Conservation (phyloP, 805 yeast species). For the Candida sithepensis region DNA sequence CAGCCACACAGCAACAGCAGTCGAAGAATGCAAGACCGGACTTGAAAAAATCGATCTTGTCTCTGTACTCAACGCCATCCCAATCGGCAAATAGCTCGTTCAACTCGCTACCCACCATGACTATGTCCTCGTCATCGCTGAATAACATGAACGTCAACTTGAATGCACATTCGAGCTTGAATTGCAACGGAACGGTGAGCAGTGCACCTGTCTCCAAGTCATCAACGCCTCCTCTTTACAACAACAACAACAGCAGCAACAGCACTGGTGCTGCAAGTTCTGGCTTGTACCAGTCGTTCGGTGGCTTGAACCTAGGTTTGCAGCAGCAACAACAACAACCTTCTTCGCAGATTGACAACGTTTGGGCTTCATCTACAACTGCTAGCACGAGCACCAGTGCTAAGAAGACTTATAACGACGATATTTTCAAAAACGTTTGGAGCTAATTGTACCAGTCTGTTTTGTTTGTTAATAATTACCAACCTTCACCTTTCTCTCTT, state of each 20-base stretch:
- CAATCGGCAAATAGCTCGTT: conserved; percentile 16
- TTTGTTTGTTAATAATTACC: background rate
- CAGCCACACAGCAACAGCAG: conserved; percentile 7
- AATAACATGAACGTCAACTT: background rate
- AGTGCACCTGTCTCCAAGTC: background rate
- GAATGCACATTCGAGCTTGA: too few relatives aligned
- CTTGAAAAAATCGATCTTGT: conserved; percentile 84
- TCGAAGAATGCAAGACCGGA: conserved; percentile 58
- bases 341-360: conserved; percentile 6
- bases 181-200: too few relatives aligned
- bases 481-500: background rate
- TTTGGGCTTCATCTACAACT: conserved; percentile 11
- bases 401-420: conserved; percentile 18
- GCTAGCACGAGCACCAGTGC: conserved; percentile 1
- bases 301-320: background rate
- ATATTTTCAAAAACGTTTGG: conserved; percentile 33
- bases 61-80: conserved; percentile 72
- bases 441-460: conserved; percentile 6
- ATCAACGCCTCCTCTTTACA: background rate
- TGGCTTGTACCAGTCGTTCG: background rate
- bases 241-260: background rate
- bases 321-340: too few relatives aligned
- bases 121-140: conserved; percentile 1
- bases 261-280: background rate
- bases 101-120: conserved; percentile 12